Evolutionary conservation across 306 rosid species (phyloP), one percentile per base, ranked within the genome.

Genomic region (Lablab purpureus): DNA sequence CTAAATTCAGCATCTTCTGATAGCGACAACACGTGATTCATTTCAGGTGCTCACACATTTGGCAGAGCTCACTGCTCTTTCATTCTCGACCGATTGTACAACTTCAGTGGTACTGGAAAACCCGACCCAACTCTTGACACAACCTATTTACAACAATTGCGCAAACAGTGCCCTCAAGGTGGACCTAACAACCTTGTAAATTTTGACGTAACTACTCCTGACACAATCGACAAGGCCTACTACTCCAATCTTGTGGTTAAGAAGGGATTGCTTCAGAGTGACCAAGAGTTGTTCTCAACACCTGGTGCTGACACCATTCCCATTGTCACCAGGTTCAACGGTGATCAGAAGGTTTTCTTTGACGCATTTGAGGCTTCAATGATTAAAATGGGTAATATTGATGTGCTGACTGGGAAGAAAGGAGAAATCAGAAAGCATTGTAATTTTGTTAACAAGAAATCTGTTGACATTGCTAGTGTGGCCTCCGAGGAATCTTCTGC

Each of bases 11-110:
- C 28, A 54, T 54, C 25, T 54, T 21, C 8, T 21, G 1, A 23
- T 11, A 54, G 10, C 22, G 32, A 56, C 17, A 10, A 10, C 7
- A 4, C n/a, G 12, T 23, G 64, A 8, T 66, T 66, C 9, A 67
- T 67, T 52, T 9, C 64, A 85, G 89, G 89, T 41, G 89, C 89
- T 50, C 89, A 86, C 37, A 83, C 89, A 34, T 50, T 83, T 46
- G 87, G 89, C 5, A 83, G 73, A 40, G 40, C 87, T 59, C 78
- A 68, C 0, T 86, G 89, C 36, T 1, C 32, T 3, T 32, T 34
- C 17, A 59, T 80, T 11, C 4, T 0, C 0, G 4, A 3, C 7
- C 74, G 87, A 18, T 46, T 86, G 10, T 86, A 83, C 83, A 80
- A 83, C 7, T 80, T 84, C 19, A 80, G 78, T 18, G 14, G 3